A percentile compares a stretch with the other conserved stretches of the same genome.
Evolutionary conservation across 768 basidiomycete genomes (phyloP).

Genomic region (Russula virescens): DNA sequence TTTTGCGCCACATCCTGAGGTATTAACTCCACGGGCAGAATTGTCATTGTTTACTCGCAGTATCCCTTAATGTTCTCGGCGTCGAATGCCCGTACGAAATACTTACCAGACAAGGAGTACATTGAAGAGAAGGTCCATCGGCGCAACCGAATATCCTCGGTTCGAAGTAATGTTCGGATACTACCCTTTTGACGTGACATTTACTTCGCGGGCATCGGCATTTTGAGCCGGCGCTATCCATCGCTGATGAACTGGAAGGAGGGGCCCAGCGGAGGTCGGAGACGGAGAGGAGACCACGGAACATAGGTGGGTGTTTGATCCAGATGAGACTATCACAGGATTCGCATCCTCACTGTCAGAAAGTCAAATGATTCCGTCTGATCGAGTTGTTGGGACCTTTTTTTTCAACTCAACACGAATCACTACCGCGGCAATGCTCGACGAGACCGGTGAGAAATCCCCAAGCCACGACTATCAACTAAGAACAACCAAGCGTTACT

Average conservation of each 20-base stretch:
- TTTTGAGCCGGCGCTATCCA: slow-evolving; percentile 5
- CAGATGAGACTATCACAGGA: neutral
- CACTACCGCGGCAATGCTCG: neutral
- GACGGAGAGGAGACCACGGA: neutral
- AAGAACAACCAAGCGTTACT: too few species aligned
- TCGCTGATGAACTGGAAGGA: neutral
- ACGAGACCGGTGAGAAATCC: too few species aligned
- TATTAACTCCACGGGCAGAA: neutral
- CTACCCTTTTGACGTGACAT: slow-evolving; percentile 7
- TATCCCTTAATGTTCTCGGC: neutral
- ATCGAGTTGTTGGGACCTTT: neutral
- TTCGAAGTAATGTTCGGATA: slow-evolving; percentile 8
- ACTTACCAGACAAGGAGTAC: neutral
- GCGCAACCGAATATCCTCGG: slow-evolving; percentile 19
- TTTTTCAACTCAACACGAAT: neutral
- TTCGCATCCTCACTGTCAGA: neutral
- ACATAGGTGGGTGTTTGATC: neutral
- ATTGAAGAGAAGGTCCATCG: slow-evolving; percentile 1
- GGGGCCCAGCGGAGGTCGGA: neutral
- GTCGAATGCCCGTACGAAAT: slow-evolving; percentile 11
- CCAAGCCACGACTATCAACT: too few species aligned
- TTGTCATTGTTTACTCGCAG: neutral
- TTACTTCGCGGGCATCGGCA: slow-evolving; percentile 7
- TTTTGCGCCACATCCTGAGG: neutral
- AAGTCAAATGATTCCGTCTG: neutral